phyloP scores from a whole-genome alignment of 2,329 filamentous ascomycete genomes.

The Aspergillus fumigatus region DNA sequence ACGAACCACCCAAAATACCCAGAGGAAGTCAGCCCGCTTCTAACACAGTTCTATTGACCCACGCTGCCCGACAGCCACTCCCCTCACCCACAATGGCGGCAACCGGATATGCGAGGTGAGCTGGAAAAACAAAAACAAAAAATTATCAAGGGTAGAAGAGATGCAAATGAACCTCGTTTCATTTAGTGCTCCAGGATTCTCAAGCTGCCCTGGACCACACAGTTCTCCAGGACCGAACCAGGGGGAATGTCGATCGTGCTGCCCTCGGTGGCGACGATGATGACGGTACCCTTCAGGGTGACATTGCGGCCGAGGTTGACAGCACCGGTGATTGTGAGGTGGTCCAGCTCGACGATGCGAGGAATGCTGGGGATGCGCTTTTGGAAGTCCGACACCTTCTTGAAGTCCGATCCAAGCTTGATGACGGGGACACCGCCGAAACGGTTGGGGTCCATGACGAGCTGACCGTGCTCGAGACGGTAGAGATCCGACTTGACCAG shows the following conservation, averaged over 20 bases:
- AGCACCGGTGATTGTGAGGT: constrained; percentile 94
- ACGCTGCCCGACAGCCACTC: background rate
- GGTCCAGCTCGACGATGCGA: constrained; percentile 52
- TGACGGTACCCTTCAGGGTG: constrained; percentile 93
- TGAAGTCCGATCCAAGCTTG: constrained; percentile 98
- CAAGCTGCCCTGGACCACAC: constrained; percentile 96
- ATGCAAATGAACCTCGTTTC: constrained; percentile 10
- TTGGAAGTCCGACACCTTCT: constrained; percentile 86
- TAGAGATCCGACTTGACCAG: constrained; percentile 99
- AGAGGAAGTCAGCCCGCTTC: constrained; percentile 5
- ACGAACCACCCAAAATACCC: constrained; percentile 8
- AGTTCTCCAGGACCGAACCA: constrained; percentile 95
- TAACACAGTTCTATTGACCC: constrained; percentile 15
- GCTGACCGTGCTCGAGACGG: constrained; percentile 96
- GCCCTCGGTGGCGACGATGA: constrained; percentile 96
- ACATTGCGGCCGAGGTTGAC: constrained; percentile 96
- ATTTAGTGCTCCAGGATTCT: constrained; percentile 62
- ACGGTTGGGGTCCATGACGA: constrained; percentile 92
- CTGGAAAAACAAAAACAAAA: background rate
- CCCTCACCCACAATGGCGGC: background rate
- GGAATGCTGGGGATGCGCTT: constrained; percentile 49
- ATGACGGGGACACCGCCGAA: constrained; percentile 96
- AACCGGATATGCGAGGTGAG: background rate
- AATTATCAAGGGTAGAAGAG: background rate
- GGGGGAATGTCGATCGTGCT: constrained; percentile 97